phyloP scores from a whole-genome alignment of 345 rosid species.

The Nasturtium officinale region DNA sequence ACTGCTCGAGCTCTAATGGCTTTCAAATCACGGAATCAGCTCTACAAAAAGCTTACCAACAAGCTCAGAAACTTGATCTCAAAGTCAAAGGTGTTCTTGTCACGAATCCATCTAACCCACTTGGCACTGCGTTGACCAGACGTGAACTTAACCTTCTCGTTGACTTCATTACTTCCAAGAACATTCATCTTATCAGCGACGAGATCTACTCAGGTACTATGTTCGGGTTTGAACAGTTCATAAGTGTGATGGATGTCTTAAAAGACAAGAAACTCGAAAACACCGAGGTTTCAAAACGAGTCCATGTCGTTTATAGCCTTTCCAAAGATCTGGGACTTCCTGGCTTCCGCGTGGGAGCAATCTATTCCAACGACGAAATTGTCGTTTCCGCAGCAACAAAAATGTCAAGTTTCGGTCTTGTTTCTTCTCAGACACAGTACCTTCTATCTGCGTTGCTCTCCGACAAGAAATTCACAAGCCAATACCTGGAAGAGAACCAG shows the following conservation, averaged over 20 bases:
- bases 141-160: constrained; percentile 66
- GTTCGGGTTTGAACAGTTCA: constrained; percentile 64
- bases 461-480: constrained; percentile 67
- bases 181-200: constrained; percentile 74
- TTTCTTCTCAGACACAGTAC: constrained; percentile 78
- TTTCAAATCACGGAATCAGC: constrained; percentile 63
- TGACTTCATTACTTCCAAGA: constrained; percentile 58
- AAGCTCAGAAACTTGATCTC: constrained; percentile 62
- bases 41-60: constrained; percentile 65
- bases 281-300: constrained; percentile 54
- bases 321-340: constrained; percentile 84
- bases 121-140: constrained; percentile 68
- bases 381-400: constrained; percentile 78
- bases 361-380: constrained; percentile 69
- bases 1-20: constrained; percentile 59
- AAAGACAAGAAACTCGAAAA: constrained; percentile 55
- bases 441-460: constrained; percentile 70
- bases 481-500: constrained; percentile 61
- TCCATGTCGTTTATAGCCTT: constrained; percentile 74
- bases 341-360: constrained; percentile 85
- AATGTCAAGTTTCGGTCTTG: constrained; percentile 87
- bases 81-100: constrained; percentile 77
- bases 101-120: constrained; percentile 83
- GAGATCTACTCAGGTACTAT: constrained; percentile 86
- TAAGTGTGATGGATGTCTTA: constrained; percentile 69